Conservation (phyloP, 192 early-diverging fungal genomes). For the Gaertneriomyces sp. region DNA sequence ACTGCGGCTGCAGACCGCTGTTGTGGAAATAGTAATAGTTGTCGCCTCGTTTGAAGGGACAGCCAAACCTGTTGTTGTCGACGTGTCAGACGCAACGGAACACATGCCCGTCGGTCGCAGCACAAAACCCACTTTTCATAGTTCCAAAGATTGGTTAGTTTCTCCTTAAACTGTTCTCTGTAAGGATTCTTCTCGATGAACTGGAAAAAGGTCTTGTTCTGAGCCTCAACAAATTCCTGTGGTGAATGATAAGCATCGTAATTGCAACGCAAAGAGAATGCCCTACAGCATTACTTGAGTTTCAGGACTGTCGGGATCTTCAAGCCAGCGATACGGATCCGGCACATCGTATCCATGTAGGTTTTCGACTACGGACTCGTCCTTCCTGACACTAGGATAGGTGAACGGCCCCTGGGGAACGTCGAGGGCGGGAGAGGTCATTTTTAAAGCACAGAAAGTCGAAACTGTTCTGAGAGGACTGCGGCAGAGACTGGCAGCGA, state of each 20-base stretch:
- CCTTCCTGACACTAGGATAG: constrained; percentile 52
- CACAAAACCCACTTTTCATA: constrained; percentile 43
- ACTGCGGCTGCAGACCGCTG: constrained; percentile 57
- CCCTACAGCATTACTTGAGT: constrained; percentile 36
- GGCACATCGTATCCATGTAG: constrained; percentile 35
- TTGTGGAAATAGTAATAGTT: constrained; percentile 67
- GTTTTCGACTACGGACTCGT: constrained; percentile 40
- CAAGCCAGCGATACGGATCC: constrained; percentile 67
- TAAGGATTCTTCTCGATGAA: constrained; percentile 36
- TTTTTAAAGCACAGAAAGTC: too few relatives aligned
- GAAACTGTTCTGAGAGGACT: too few relatives aligned
- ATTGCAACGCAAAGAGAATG: neutral
- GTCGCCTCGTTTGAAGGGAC: constrained; percentile 55
- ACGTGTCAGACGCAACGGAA: neutral
- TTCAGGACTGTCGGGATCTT: constrained; percentile 59
- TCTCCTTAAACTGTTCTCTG: constrained; percentile 31
- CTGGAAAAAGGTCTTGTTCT: constrained; percentile 49
- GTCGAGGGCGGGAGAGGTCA: too few relatives aligned
- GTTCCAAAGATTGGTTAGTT: constrained; percentile 54
- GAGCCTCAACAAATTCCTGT: constrained; percentile 58
- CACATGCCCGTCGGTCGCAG: constrained; percentile 33
- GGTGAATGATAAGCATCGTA: neutral
- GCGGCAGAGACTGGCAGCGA: too few relatives aligned
- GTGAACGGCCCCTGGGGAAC: neutral
- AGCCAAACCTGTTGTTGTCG: constrained; percentile 35